Base-by-base conservation (phyloP, 106 monocot genomes). In the Allium sativum region DNA sequence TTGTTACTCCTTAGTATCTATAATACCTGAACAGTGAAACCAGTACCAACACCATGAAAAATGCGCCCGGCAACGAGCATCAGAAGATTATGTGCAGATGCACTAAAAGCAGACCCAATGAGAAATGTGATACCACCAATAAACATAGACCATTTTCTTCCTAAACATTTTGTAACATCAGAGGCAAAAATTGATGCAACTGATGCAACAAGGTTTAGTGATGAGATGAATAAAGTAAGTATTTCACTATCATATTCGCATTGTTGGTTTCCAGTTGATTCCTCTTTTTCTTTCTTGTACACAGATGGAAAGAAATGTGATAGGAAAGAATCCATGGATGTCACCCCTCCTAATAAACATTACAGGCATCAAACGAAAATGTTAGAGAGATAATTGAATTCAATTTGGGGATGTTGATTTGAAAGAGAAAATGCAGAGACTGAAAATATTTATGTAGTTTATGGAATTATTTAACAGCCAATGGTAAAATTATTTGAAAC, bases 91-190 rank as follows among this genome's bases (percentile, higher is more conserved):
- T 41, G 16, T 14, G 58, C 58, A 1, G 58, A 10, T 5, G 41
- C 58, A 14, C 42, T 58, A 0, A 58, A n/a, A 4, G 58, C 58
- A 41, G 58, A 12, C 0, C 58, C 58, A 2, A 58, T 42, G 41
- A 58, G 58, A 42, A 58, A 58, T 4, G 58, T 58, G 21, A 58
- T 1, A 15, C 58, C 58, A 15, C 58, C 58, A 4, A 8, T 42
- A 58, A 58, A 58, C 58, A 58, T 58, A 0, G 58, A 58, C 40
- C 58, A 58, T 42, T 58, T 58, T 9, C 58, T 58, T 21, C 58
- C 58, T 7, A 58, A 12, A 14, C 14, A 11, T 41, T 42, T 15
- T 3, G 58, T 58, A 10, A 58, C 58, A 10, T 12, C 42, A 6
- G 58, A 40, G 5, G 58, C 58, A n/a, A 58, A 58, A 8, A 58